Percentiles rank a stretch among this genome's conserved stretches.
phyloP scores from a whole-genome alignment of 768 basidiomycete species.

The Psilocybe sp. region DNA sequence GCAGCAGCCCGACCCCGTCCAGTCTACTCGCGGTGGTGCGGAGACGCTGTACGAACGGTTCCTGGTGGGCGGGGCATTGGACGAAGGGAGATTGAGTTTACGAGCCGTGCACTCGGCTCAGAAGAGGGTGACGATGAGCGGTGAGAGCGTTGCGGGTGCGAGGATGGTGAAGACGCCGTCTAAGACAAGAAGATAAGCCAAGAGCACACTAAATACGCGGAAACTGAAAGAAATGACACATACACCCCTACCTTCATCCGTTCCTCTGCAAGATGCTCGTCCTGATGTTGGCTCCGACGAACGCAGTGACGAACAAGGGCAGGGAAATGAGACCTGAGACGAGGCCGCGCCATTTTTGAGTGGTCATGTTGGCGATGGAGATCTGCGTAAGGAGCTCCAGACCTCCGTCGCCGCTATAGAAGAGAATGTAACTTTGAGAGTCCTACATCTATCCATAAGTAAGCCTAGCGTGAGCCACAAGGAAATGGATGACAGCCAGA shows the following conservation, averaged over 20 bases:
- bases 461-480: no score
- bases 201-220: no score
- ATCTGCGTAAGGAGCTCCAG: slow-evolving; percentile 63
- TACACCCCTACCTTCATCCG: slow-evolving; percentile 72
- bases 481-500: no score
- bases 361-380: slow-evolving; percentile 60
- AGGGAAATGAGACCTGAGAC: slow-evolving; percentile 33
- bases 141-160: no score
- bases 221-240: slow-evolving; percentile 25
- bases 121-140: slow-evolving; percentile 50
- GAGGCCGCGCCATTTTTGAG: slow-evolving; percentile 54
- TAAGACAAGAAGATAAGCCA: slow-evolving; percentile 17
- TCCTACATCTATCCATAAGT: no score
- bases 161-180: slow-evolving; percentile 60
- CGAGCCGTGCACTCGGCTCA: slow-evolving; percentile 52
- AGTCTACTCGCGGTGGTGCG: no score
- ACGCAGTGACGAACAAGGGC: slow-evolving; percentile 53
- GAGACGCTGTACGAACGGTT: no score
- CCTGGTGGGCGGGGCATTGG: no score
- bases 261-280: slow-evolving; percentile 34
- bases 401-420: slow-evolving; percentile 60
- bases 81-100: slow-evolving; percentile 32
- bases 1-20: no score
- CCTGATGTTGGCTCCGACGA: slow-evolving; percentile 58
- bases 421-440: neutral